Conservation (phyloP, 2,329 filamentous ascomycete species). For the Colletotrichum liriopes region DNA sequence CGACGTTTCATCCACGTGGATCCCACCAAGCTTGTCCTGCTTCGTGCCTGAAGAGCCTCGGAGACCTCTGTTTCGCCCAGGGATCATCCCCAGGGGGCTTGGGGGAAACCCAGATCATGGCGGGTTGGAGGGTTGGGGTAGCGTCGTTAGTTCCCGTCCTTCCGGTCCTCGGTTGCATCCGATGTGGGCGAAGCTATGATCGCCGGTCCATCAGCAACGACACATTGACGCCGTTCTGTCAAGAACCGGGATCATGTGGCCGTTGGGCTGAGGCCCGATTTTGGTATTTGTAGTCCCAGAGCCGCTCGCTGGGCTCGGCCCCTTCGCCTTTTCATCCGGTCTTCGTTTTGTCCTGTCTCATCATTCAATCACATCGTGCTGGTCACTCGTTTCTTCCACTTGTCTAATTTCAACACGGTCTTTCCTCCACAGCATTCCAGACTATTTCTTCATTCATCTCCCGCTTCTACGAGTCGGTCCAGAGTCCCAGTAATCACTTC, state of each 20-base stretch:
- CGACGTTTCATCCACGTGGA: conserved; percentile 40
- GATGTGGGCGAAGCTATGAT: conserved; percentile 26
- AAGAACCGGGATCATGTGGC: conserved; percentile 1
- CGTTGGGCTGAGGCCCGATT: conserved; percentile 4
- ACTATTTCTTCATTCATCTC: conserved; percentile 3
- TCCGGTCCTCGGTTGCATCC: conserved; percentile 2
- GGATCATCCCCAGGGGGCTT: conserved; percentile 20
- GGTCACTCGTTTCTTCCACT: conserved; percentile 41
- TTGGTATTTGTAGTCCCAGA: conserved; percentile 34
- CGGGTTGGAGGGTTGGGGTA: not conserved
- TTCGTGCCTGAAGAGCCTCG: conserved; percentile 18
- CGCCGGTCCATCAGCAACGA: conserved; percentile 24
- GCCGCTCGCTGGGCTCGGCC: conserved; percentile 5
- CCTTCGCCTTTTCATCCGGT: conserved; percentile 7
- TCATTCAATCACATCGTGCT: conserved; percentile 27
- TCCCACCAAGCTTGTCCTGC: conserved; percentile 24
- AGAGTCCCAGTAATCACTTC: conserved; percentile 2
- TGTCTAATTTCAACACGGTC: not conserved
- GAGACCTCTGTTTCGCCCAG: conserved; percentile 26
- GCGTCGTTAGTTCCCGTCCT: conserved; percentile 23
- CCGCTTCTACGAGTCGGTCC: not conserved
- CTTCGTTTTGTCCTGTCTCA: conserved; percentile 11
- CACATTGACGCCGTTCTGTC: conserved; percentile 9
- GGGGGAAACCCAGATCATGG: not conserved
- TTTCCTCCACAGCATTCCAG: conserved; percentile 7